Conservation (phyloP, 441 rosid species). For the Populus hybrid region DNA sequence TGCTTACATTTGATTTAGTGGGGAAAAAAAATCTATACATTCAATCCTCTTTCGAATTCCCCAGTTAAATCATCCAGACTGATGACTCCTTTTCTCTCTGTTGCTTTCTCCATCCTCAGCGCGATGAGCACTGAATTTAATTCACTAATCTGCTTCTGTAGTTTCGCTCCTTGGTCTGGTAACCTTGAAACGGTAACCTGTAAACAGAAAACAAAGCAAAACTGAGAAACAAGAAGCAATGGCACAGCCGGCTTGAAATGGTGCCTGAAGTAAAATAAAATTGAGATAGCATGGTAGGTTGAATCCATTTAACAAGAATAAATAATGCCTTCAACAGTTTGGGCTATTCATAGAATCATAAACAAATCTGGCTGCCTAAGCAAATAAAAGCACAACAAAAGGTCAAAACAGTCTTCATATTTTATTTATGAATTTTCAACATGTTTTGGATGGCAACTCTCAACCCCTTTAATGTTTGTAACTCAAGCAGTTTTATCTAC, state of each 20-base stretch:
- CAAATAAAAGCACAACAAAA: neutral
- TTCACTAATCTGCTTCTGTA: conserved; percentile 65
- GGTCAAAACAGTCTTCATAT: neutral
- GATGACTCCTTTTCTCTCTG: conserved; percentile 34
- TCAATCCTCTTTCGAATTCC: conserved; percentile 48
- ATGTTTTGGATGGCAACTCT: neutral
- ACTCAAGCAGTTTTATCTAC: neutral
- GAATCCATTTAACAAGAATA: neutral
- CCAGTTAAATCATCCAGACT: conserved; percentile 60
- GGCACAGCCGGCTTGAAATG: neutral
- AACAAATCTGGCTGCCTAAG: neutral
- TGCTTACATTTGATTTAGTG: neutral
- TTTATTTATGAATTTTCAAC: neutral
- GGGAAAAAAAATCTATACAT: conserved; percentile 32
- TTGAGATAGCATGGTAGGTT: neutral
- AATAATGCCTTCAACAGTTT: neutral
- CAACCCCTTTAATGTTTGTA: neutral
- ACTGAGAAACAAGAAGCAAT: neutral
- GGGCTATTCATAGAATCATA: neutral
- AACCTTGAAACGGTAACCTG: conserved; percentile 65
- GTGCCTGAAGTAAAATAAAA: neutral
- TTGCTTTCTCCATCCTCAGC: conserved; percentile 31
- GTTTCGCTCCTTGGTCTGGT: conserved; percentile 75
- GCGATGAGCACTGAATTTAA: conserved; percentile 55
- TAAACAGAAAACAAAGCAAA: conserved; percentile 4